Conservation (phyloP, 1,284 basidiomycete genomes). For the Microbotryomycetes sp. region DNA sequence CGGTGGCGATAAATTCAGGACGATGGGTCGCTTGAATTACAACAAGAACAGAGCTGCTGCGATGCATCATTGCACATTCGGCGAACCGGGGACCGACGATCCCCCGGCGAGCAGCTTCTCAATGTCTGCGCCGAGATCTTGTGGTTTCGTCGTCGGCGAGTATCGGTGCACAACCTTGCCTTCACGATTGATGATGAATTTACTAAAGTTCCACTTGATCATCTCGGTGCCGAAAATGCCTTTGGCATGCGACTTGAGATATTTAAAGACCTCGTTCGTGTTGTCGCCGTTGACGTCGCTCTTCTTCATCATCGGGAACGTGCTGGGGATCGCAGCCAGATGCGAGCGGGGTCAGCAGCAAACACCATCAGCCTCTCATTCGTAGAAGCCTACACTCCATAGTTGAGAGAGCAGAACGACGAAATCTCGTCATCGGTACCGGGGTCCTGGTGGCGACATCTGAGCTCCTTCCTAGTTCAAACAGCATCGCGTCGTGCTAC, state of each 20-base stretch:
- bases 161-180: slow-evolving; percentile 43
- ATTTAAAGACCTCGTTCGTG: slow-evolving; percentile 42
- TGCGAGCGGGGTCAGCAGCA: too few relatives aligned
- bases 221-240: slow-evolving; percentile 18
- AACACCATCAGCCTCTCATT: background rate
- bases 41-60: too few relatives aligned
- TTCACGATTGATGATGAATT: slow-evolving; percentile 41
- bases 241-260: slow-evolving; percentile 36
- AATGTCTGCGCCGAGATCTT: slow-evolving; percentile 13
- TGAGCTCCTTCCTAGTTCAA: slow-evolving; percentile 4
- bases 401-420: slow-evolving; percentile 31
- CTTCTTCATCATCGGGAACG: slow-evolving; percentile 36
- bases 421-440: slow-evolving; percentile 6
- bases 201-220: slow-evolving; percentile 43
- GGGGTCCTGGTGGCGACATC: slow-evolving; percentile 15
- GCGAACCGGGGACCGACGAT: background rate
- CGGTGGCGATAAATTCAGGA: too few relatives aligned
- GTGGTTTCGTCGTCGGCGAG: slow-evolving; percentile 31
- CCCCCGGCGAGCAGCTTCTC: slow-evolving; percentile 15
- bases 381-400: slow-evolving; percentile 23
- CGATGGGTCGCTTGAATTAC: too few relatives aligned
- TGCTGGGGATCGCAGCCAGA: background rate
- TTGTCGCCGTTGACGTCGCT: slow-evolving; percentile 43
- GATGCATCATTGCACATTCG: background rate
- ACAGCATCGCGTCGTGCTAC: background rate